These are phyloP conservation scores for Oenanthe javanica DNA, from an alignment of 140 eudicot species.

Conservation along the genomic window DNA sequence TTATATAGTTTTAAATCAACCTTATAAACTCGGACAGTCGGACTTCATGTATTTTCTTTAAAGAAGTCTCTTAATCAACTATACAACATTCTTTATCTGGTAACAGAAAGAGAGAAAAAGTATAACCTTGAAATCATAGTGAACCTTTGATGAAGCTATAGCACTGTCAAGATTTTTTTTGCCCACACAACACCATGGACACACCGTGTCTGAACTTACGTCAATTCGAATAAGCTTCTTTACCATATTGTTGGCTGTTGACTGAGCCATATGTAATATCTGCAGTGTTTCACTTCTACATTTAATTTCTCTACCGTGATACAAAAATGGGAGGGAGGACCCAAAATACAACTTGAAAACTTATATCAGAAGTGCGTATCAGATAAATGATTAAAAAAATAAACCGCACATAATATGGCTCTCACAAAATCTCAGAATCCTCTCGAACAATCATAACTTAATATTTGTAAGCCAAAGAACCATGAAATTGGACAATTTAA, in stretches of 20 bases:
- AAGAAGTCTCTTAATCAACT: background rate
- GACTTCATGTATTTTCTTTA: background rate
- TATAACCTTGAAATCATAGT: constrained; percentile 66
- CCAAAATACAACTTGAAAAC: background rate
- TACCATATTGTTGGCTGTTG: constrained; percentile 24
- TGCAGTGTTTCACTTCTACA: constrained; percentile 14
- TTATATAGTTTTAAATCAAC: background rate
- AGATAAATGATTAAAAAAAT: background rate
- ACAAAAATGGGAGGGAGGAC: background rate
- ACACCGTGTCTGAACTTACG: constrained; percentile 68
- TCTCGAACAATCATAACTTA: background rate
- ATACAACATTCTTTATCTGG: background rate
- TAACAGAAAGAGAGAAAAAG: constrained; percentile 1
- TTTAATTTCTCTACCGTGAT: background rate
- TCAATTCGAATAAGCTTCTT: constrained; percentile 72
- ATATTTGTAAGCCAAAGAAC: background rate
- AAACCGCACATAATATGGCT: background rate
- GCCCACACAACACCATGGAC: constrained; percentile 98
- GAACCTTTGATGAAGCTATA: constrained; percentile 53
- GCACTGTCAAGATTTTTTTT: constrained; percentile 90
- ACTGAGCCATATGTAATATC: constrained; percentile 47
- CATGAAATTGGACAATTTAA: background rate
- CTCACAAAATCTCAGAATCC: background rate
- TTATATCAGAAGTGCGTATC: background rate
- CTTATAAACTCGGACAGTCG: background rate